phyloP scores from a whole-genome alignment of 2,329 filamentous ascomycete species.

The Trichophyton verrucosum region DNA sequence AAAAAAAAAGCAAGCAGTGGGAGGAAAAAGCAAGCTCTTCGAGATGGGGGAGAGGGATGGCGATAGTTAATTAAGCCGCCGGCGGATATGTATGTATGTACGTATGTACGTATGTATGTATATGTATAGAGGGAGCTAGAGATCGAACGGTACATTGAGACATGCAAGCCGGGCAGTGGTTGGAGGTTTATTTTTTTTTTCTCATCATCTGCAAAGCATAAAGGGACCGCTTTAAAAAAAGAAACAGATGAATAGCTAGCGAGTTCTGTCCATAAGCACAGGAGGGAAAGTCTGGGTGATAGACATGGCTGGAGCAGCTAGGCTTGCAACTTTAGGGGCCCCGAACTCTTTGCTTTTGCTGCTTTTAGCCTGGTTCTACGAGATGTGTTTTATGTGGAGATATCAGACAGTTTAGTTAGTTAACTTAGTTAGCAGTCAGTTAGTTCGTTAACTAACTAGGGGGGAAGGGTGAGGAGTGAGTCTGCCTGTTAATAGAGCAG shows the following conservation, averaged over 20 bases:
- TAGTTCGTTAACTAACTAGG: too few relatives aligned
- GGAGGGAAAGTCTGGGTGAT: neutral
- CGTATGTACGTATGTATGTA: neutral
- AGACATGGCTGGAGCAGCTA: neutral
- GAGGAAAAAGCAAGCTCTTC: too few relatives aligned
- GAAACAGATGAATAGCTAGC: neutral
- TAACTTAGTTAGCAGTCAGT: too few relatives aligned
- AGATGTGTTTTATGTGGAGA: neutral
- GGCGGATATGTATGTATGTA: slow-evolving; percentile 1
- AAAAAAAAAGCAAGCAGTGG: too few relatives aligned
- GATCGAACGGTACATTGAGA: neutral
- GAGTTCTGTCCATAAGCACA: neutral
- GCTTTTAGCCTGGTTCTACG: neutral
- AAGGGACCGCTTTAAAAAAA: neutral
- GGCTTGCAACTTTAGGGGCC: neutral
- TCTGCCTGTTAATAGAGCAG: neutral
- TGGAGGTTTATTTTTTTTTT: slow-evolving; percentile 4
- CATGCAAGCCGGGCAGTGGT: neutral
- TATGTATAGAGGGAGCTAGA: neutral
- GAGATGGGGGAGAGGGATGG: neutral
- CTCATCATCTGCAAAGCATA: slow-evolving; percentile 4
- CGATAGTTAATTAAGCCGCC: slow-evolving; percentile 4
- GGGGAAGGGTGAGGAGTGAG: neutral
- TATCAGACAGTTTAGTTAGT: neutral
- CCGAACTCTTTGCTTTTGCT: neutral